A percentile compares a stretch with the other conserved stretches of the same genome.
phyloP scores from a whole-genome alignment of 345 rosid species.

The Excoecaria cochinchinensis region DNA sequence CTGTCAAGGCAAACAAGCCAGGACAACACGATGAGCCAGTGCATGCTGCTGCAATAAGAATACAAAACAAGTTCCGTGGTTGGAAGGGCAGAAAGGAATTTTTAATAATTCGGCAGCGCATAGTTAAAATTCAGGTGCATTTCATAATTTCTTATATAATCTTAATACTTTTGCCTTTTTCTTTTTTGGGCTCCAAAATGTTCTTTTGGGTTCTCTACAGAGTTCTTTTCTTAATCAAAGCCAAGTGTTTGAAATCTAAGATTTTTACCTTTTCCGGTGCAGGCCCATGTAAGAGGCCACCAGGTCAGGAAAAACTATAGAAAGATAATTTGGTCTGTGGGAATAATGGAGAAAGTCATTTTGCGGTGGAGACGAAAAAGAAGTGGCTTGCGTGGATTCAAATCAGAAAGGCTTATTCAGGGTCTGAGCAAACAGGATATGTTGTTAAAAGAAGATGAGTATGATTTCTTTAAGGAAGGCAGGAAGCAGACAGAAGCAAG shows the following conservation, averaged over 20 bases:
- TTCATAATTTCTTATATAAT: slow-evolving; percentile 2
- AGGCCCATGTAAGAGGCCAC: slow-evolving; percentile 96
- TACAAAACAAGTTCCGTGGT: slow-evolving; percentile 86
- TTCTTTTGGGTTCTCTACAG: background rate
- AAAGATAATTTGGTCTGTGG: slow-evolving; percentile 88
- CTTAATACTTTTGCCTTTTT: background rate
- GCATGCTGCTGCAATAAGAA: slow-evolving; percentile 73
- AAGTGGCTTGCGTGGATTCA: slow-evolving; percentile 87
- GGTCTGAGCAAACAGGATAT: slow-evolving; percentile 39
- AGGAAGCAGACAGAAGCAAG: slow-evolving; percentile 86
- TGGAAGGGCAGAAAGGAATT: slow-evolving; percentile 89
- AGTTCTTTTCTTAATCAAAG: slow-evolving; percentile 5
- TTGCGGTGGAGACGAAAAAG: slow-evolving; percentile 94
- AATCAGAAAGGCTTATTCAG: slow-evolving; percentile 50
- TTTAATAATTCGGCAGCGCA: slow-evolving; percentile 63
- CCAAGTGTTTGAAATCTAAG: slow-evolving; percentile 17
- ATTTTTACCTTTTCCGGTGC: slow-evolving; percentile 19
- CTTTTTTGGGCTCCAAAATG: background rate
- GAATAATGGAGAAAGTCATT: slow-evolving; percentile 85
- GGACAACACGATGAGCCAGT: slow-evolving; percentile 58
- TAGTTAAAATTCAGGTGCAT: slow-evolving; percentile 84
- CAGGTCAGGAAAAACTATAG: slow-evolving; percentile 79
- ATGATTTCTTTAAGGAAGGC: slow-evolving; percentile 81
- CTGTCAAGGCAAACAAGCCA: slow-evolving; percentile 52
- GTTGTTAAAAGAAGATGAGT: slow-evolving; percentile 60